Conservation (phyloP, 371 early-diverging fungal genomes). For the Mucor racemosus region DNA sequence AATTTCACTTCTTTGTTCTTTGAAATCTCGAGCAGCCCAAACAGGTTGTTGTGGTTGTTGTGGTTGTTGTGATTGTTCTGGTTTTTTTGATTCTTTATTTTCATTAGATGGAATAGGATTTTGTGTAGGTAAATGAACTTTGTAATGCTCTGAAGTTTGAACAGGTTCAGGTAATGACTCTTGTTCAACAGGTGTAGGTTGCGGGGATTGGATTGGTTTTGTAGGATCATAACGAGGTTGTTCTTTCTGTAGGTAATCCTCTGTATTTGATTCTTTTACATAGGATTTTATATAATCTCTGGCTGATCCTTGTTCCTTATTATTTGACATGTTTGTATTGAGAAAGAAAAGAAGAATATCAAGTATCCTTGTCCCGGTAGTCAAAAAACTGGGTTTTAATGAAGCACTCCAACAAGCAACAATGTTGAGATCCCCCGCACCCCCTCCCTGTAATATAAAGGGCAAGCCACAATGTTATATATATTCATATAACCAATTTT, state of each 20-base stretch:
- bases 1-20: constrained; percentile 56
- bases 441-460: constrained; percentile 5
- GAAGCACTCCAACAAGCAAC: neutral
- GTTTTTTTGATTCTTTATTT: neutral
- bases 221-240: constrained; percentile 50
- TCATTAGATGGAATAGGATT: constrained; percentile 28
- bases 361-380: neutral
- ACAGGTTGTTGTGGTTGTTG: constrained; percentile 20
- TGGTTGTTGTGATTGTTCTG: neutral
- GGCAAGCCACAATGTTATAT: constrained; percentile 5
- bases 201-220: constrained; percentile 28
- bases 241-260: constrained; percentile 36
- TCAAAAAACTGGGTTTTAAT: constrained; percentile 1
- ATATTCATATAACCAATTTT: neutral
- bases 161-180: neutral
- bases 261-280: constrained; percentile 33
- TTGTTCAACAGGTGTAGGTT: constrained; percentile 17
- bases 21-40: constrained; percentile 39
- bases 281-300: constrained; percentile 51
- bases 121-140: constrained; percentile 30
- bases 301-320: constrained; percentile 26
- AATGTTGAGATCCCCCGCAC: neutral
- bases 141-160: constrained; percentile 17
- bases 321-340: constrained; percentile 25
- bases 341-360: constrained; percentile 2